Evolutionary conservation across 225 moss, liverwort and hornwort genomes (phyloP), one percentile per base, ranked within the genome.

Genomic region (Polytrichum commune): DNA sequence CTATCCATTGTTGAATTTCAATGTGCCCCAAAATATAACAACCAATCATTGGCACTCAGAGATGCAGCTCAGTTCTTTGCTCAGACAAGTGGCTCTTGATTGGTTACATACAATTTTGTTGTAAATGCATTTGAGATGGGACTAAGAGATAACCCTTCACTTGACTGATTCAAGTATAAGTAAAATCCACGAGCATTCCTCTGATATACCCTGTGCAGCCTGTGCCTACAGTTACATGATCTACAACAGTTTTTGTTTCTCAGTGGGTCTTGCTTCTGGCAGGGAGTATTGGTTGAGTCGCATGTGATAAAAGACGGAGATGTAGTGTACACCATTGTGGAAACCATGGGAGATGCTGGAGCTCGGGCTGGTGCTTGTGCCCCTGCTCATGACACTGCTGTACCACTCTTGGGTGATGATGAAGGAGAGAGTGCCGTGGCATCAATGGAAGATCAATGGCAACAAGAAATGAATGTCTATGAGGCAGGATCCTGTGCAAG

Each of bases 381-480:
- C 66, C 79, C 83, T 29, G 81, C 87, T 32, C 80, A 78, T 66
- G 92, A 90, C 80, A 63, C 85, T 75, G 81, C 88, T 4, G 61
- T 97, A 69, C 97, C 98, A 9, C 89, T 98, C 53, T 80, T 98
- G 67, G 92, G 91, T 61, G 95, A 98, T 3, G 98, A 98, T 81
- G 98, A 98, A 77, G 87, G 93, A 70, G 98, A 98, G 73, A 98
- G 95, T 82, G 90, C 95, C 7, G 98, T 98, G 62, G 93, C 98
- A 55, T 98, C 95, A 26, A 90, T 98, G 98, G 98, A 98, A 86
- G 98, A 98, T 69, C 98, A 98, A 75, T 98, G 98, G 98, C 98
- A 98, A 74, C 95, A 98, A 73, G 98, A 98, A 81, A 98, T 98
- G 98, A 95, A 78, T 76, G 98, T 98, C 23, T 98, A 91, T 76